Conservation (phyloP, 768 basidiomycete genomes). For the Hirschioporus abietinus region DNA sequence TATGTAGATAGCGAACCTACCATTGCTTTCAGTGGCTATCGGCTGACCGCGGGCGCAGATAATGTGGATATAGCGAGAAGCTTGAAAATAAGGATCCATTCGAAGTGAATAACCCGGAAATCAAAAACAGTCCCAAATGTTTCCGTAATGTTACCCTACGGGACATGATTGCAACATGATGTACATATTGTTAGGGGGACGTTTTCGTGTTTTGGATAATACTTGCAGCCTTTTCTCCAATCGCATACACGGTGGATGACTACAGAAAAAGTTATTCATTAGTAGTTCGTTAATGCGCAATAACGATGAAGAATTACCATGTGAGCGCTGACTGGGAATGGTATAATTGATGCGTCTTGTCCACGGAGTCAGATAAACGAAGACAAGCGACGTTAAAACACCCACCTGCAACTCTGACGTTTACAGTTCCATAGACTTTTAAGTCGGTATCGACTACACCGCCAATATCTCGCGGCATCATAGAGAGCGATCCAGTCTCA, state of each 20-base stretch:
- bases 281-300: neutral
- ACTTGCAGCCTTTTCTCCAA: conserved; percentile 10
- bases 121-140: no score
- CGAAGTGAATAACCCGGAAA: no score
- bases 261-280: neutral
- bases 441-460: conserved; percentile 22
- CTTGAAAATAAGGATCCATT: no score
- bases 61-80: no score
- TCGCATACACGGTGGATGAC: conserved; percentile 13
- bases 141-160: no score
- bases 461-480: conserved; percentile 16
- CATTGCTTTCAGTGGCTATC: no score
- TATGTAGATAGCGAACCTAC: no score
- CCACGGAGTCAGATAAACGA: neutral
- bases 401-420: conserved; percentile 21
- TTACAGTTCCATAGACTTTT: conserved; percentile 22
- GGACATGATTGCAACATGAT: no score
- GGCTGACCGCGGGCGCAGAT: no score
- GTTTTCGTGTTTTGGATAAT: neutral
- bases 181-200: no score
- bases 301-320: neutral
- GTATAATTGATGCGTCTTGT: neutral
- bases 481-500: conserved; percentile 12
- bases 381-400: neutral
- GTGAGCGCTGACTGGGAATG: neutral